Evolutionary conservation across 495 filamentous ascomycete species (phyloP), one percentile per base, ranked within the genome.

Genomic region (Chaetomium cochliodes): DNA sequence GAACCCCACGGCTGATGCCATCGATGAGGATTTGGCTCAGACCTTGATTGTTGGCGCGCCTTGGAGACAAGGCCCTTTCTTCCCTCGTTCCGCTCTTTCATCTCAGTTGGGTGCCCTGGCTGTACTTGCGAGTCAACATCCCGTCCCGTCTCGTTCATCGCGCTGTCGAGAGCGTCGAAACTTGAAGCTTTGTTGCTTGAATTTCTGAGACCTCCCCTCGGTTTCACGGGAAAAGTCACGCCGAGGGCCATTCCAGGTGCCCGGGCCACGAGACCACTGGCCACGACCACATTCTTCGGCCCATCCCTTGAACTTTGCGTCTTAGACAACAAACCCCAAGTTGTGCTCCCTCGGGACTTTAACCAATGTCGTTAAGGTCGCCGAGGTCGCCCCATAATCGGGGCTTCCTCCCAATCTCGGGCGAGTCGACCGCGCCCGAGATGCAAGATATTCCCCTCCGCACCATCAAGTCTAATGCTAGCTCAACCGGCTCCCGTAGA

Each of bases 381-480:
- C 68, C 71, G 4, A 63, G 59, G 46, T 75, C 73, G 8, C 72
- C 73, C 23, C 49, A 60, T 28, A 62, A 68, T 37, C 64, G 64
- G 64, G 74, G 74, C 30, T 76, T 76, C 58, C 60, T 70, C 64
- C 72, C 74, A 50, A 67, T 76, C 50, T 41, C 67, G 28, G 63
- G 66, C 65, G 57, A 66, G 15, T 44, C 70, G 26, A 72, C 67
- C 64, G 62, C 55, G 57, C 33, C 52, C 65, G 78, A 81, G 33
- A 73, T 73, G 67, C 67, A 75, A 55, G 81, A 79, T 46, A 86
- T 87, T 44, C 84, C 84, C 52, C 76, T 87, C 33, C 78, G 77
- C 13, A 74, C 74, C 37, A 74, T 87, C 62, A 74, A 70, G 54
- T 84, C 80, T 70, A 82, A 77, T 50, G 75, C 75, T 22, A 79